phyloP scores from a whole-genome alignment of 176 grass and related monocot genomes.

The Tuctoria greenei region DNA sequence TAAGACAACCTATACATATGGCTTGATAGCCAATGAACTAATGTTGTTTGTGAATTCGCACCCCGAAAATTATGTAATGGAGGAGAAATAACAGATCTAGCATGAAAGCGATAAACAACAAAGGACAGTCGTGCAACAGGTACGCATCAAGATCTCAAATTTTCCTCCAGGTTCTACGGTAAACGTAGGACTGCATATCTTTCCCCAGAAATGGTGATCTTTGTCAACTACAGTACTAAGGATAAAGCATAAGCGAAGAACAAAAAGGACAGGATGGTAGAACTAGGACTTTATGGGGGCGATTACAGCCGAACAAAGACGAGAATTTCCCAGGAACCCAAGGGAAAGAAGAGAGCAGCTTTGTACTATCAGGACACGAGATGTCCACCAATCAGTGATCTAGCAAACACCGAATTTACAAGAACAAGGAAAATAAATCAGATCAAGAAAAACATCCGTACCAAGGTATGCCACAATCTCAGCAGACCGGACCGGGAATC shows the following conservation, averaged over 20 bases:
- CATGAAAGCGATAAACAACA: background rate
- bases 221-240: background rate
- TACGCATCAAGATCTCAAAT: background rate
- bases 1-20: background rate
- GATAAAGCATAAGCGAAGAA: background rate
- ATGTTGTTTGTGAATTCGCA: no score
- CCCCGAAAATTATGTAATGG: background rate
- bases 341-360: background rate
- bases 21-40: background rate
- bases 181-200: background rate
- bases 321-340: background rate
- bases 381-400: background rate
- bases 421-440: background rate
- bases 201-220: background rate
- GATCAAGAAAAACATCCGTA: background rate
- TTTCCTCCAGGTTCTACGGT: background rate
- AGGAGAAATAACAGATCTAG: conserved; percentile 27
- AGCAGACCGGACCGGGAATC: background rate
- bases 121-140: background rate
- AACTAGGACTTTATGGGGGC: background rate
- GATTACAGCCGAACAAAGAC: background rate
- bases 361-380: background rate
- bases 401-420: background rate
- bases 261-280: background rate
- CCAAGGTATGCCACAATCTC: background rate